Evolutionary conservation across 768 basidiomycete species (phyloP), one percentile per base, ranked within the genome.

Genomic region (Cystofilobasidium capitatum): DNA sequence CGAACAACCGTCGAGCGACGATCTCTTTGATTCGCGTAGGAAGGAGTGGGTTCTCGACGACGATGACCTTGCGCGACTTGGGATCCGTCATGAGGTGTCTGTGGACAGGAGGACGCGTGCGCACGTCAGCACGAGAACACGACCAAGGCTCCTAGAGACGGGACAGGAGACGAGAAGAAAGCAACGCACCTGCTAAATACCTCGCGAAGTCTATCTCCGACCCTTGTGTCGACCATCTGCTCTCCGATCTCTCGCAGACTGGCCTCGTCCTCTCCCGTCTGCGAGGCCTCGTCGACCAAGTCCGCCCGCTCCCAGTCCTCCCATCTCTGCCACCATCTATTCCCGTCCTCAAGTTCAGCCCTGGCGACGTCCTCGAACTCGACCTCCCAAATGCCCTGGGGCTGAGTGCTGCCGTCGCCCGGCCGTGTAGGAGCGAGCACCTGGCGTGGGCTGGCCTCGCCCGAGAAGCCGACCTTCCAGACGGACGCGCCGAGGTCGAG

Each of bases 401-500:
- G 29, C 33, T n/a, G 22, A 13, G 47, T 10, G n/a, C n/a, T 9
- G 47, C 12, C 47, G 47, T 10, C 10, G 40, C 10, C 40, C 20
- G 47, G 47, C 4, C 6, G 47, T 42, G 40, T 9, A 26, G 47
- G n/a, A 26, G 16, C 20, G 75, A 94, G 88, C n/a, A 92, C 86
- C 65, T 91, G 88, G 72, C 96, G 79, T 12, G 96, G 92, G 68
- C 85, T 82, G 5, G 91, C 86, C 79, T 99, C 96, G 17, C 94
- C 94, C 73, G 91, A 93, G 80, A 97, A 98, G 2, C 96, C 96
- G 14, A 93, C 89, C 79, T 93, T 96, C 93, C 94, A 98, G 69
- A 92, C 83, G 62, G 87, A 82, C 55, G 89, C 91, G 24, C 96
- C 96, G 29, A 92, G 87, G 76, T 99, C 96, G 71, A 99, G 88